Percentiles rank a stretch among this genome's conserved stretches.
These are phyloP conservation scores for Stentor roeselii DNA, from an alignment of 73 alveolate genomes.

Conservation along the genomic window DNA sequence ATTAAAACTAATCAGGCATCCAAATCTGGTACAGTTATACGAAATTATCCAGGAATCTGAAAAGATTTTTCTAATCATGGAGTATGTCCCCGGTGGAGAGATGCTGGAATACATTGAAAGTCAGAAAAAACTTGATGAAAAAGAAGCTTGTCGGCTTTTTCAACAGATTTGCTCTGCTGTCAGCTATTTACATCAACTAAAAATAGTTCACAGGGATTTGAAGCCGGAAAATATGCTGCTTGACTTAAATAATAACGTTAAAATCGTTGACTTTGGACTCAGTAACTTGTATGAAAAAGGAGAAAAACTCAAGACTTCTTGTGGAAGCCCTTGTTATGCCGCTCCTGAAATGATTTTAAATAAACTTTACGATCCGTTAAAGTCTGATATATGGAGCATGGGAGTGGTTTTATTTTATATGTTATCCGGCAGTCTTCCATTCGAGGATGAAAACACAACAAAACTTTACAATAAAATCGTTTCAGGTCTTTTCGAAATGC, in stretches of 20 bases:
- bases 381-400: constrained; percentile 38
- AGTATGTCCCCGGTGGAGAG: neutral
- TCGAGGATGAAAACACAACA: neutral
- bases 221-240: constrained; percentile 60
- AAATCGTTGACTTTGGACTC: constrained; percentile 45
- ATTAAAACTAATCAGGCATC: neutral
- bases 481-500: neutral
- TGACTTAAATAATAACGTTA: constrained; percentile 30
- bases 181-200: constrained; percentile 22
- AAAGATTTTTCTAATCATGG: neutral
- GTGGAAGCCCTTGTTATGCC: neutral
- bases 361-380: neutral
- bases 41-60: neutral
- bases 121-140: neutral
- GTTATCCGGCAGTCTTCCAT: neutral
- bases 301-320: neutral
- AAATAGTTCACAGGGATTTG: constrained; percentile 48
- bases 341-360: neutral
- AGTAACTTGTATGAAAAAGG: neutral
- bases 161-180: constrained; percentile 21
- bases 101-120: neutral
- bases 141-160: neutral
- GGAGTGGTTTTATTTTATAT: constrained; percentile 35
- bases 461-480: neutral
- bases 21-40: neutral